Base-by-base conservation (phyloP, 2,329 filamentous ascomycete genomes). In the Fusarium decemcellulare region DNA sequence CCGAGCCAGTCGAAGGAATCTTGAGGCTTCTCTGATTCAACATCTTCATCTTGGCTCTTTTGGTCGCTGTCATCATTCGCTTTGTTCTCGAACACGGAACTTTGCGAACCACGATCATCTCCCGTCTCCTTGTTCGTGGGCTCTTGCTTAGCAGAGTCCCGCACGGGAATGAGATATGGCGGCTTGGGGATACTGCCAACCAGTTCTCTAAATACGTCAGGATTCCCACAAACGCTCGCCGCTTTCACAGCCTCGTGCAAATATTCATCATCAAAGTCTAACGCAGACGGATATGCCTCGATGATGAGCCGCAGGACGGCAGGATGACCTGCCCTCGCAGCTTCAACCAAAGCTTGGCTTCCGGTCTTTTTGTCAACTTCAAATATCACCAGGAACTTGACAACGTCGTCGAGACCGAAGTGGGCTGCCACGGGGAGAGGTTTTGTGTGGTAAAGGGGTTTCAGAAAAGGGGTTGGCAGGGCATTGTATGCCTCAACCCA, bases 391-490 rank as follows among this genome's bases (percentile, higher is more conserved):
- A 48, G 18, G 15, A n/a, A 34, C 46, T 12, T 14, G 10, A 52
- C 15, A 47, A 52, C 23, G 12, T 47, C 37, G 15, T 44, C 42
- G 1, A 58, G 27, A 7, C 39, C 53, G 4, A 62, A 53, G 34
- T 62, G 59, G 5, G 59, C 59, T 16, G 59, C 59, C 10, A 58
- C 32, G 9, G 53, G 12, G 18, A 62, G 46, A 14, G 32, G 43
- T 11, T 27, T 23, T 23, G 23, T 27, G 8, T 5, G 42, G 10
- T 15, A 18, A 14, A 32, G 11, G 4, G n/a, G 46, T 18, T 48
- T 48, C 29, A 48, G 6, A 12, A 32, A 48, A 6, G 32, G 32
- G 8, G 53, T 51, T n/a, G 47, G 54, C 8, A 53, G 37, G 9
- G 7, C 10, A 29, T 4, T 58, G n/a, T 62, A 62, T 8, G 46